These are phyloP conservation scores for Scedosporium aurantiacum DNA, from an alignment of 2,329 filamentous ascomycete genomes.

Conservation along the genomic window DNA sequence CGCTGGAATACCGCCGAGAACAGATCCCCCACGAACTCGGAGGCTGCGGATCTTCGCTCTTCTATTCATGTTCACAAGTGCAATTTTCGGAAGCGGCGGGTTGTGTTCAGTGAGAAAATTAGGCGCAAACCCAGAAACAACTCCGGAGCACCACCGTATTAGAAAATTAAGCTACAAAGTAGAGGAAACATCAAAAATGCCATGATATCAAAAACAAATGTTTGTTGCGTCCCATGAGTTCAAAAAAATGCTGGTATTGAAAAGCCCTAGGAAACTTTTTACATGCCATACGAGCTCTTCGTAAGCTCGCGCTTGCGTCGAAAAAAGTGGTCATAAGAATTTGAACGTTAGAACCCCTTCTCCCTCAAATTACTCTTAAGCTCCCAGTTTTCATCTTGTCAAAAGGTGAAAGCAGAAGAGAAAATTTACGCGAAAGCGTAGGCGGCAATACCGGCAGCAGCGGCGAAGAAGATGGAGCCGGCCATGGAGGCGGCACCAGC, in stretches of 20 bases:
- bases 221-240: neutral
- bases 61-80: neutral
- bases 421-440: slow-evolving; percentile 42
- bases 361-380: slow-evolving; percentile 3
- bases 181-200: neutral
- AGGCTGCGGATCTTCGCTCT: neutral
- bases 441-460: slow-evolving; percentile 41
- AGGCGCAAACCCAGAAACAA: neutral
- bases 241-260: slow-evolving; percentile 1
- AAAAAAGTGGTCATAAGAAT: slow-evolving; percentile 2
- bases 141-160: neutral
- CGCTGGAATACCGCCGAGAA: neutral
- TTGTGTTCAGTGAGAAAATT: neutral
- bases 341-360: neutral
- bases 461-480: slow-evolving; percentile 43
- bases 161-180: neutral
- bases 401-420: slow-evolving; percentile 13
- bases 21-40: neutral
- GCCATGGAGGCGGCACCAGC: slow-evolving; percentile 42
- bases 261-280: slow-evolving; percentile 2
- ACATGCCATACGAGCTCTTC: neutral
- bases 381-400: neutral
- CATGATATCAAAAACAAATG: neutral
- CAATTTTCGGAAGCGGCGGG: neutral
- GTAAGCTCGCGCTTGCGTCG: neutral